These are phyloP conservation scores for Luffa aegyptiaca DNA, from an alignment of 306 rosid genomes.

Conservation along the genomic window DNA sequence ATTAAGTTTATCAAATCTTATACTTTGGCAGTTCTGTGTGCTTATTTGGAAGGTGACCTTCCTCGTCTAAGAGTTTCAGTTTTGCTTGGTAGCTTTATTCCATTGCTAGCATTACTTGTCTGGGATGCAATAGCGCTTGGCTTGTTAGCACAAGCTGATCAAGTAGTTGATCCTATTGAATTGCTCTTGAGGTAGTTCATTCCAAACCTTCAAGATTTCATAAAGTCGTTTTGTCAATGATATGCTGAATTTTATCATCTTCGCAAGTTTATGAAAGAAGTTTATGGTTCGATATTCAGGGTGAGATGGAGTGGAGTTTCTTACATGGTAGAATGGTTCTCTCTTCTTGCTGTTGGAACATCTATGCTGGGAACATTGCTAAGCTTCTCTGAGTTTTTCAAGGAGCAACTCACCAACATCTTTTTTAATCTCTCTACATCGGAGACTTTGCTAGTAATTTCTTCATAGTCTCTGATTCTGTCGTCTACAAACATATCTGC, in stretches of 20 bases:
- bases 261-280: neutral
- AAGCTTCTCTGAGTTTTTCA: conserved; percentile 60
- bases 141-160: conserved; percentile 35
- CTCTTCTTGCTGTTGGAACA: conserved; percentile 60
- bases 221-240: neutral
- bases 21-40: conserved; percentile 56
- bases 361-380: conserved; percentile 58
- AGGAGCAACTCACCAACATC: conserved; percentile 45
- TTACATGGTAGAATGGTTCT: conserved; percentile 63
- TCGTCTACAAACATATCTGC: neutral
- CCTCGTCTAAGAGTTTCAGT: conserved; percentile 44
- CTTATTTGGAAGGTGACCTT: conserved; percentile 65
- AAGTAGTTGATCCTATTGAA: conserved; percentile 48
- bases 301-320: conserved; percentile 50
- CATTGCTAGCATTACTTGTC: conserved; percentile 42
- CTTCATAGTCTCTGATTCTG: neutral
- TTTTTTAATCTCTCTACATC: conserved; percentile 19
- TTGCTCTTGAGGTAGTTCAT: conserved; percentile 45
- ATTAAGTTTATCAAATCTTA: conserved; percentile 1
- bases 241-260: neutral
- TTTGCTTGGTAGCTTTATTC: conserved; percentile 56
- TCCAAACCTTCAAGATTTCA: neutral
- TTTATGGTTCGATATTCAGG: conserved; percentile 20
- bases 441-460: conserved; percentile 16
- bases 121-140: conserved; percentile 66